phyloP scores from a whole-genome alignment of 495 filamentous ascomycete species.

The Podospora pseudocomata region DNA sequence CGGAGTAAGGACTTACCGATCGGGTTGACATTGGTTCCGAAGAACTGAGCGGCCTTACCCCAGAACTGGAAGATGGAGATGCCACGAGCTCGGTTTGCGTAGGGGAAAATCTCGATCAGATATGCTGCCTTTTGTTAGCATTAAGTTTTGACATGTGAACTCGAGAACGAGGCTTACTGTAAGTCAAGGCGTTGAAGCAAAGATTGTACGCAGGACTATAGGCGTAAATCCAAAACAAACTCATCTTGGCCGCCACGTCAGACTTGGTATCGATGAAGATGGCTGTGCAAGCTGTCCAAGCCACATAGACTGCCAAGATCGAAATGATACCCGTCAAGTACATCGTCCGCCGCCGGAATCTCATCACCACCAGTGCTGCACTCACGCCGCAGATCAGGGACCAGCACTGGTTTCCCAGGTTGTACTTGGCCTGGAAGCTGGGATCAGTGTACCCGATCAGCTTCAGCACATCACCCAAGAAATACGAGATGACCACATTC shows the following conservation, averaged over 20 bases:
- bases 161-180: constrained; percentile 44
- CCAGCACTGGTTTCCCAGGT: constrained; percentile 60
- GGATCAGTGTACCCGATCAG: constrained; percentile 52
- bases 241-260: constrained; percentile 40
- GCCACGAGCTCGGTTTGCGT: constrained; percentile 56
- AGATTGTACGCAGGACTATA: constrained; percentile 62
- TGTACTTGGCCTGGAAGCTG: constrained; percentile 50
- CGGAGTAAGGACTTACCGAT: constrained; percentile 36
- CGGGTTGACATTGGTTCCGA: constrained; percentile 60
- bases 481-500: constrained; percentile 61
- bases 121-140: constrained; percentile 42
- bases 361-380: constrained; percentile 51
- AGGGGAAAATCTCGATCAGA: constrained; percentile 63
- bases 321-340: constrained; percentile 55
- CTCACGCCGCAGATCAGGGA: constrained; percentile 51
- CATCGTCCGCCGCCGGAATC: constrained; percentile 56
- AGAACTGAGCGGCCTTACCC: constrained; percentile 46
- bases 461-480: constrained; percentile 49
- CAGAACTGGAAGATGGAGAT: constrained; percentile 64
- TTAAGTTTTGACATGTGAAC: neutral
- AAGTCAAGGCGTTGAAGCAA: constrained; percentile 65
- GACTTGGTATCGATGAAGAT: constrained; percentile 36
- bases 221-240: constrained; percentile 60
- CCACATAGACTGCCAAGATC: constrained; percentile 55
- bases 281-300: constrained; percentile 57